Evolutionary conservation across 768 basidiomycete genomes (phyloP), one percentile per base, ranked within the genome.

Genomic region (Phaeotremella fagi): DNA sequence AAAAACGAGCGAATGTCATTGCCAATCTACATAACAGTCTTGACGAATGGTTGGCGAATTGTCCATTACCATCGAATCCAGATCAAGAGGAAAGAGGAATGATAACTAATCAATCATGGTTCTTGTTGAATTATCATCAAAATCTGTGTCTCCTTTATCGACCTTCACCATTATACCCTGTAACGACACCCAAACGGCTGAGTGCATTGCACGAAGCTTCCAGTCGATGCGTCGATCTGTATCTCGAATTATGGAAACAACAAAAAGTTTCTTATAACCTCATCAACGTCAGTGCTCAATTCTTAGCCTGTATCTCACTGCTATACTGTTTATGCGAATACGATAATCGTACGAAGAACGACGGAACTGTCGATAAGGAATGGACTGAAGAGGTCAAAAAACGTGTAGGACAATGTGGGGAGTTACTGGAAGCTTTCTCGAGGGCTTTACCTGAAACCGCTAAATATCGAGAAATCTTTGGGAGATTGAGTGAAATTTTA

Each of bases 291-390:
- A 57, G 54, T 15, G 50, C 25, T 35, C 57, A 56, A 27, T 56
- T 54, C 45, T 45, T 60, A 14, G 47, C 55, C 6, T 60, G 63
- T 35, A 64, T 58, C 16, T 60, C 56, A 2, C 48, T 64, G 2
- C 45, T 64, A 6, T 64, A 64, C 45, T 60, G 49, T 28, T n/a
- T 64, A 31, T 56, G 48, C 51, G 57, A 59, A n/a, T 56, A 56
- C 43, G 57, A 63, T 33, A 59, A 52, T 20, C 54, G 60, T 16
- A 35, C 11, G 12, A 41, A 41, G 38, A 2, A 7, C 20, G 20
- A 22, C 22, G 38, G 22, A 20, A 20, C 12, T 6, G 38, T 12
- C 7, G 35, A 54, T 37, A 24, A 43, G 7, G 28, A 41, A 2
- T 63, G 61, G 61, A 45, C 35, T 22, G n/a, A 9, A 2, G 50